Percentiles rank a stretch among this genome's conserved stretches.
phyloP scores from a whole-genome alignment of 1,284 basidiomycete species.

The Naganishia cerealis region DNA sequence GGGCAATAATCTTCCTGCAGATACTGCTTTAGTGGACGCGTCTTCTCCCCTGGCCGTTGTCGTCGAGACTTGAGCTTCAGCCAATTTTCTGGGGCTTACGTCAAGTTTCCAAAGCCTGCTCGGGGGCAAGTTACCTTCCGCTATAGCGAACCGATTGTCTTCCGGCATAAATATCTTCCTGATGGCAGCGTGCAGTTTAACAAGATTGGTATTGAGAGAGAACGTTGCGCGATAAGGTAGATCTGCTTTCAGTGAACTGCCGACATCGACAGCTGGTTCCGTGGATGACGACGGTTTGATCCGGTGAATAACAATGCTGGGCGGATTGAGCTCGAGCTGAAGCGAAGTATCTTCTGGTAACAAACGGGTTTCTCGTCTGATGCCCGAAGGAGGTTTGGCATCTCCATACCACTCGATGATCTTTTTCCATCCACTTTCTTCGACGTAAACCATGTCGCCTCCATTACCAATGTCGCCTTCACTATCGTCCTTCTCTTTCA shows the following conservation, averaged over 20 bases:
- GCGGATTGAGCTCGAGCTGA: slow-evolving; percentile 76
- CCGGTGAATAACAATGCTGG: slow-evolving; percentile 64
- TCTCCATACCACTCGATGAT: slow-evolving; percentile 74
- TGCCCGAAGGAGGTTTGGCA: slow-evolving; percentile 55
- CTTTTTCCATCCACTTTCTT: slow-evolving; percentile 68
- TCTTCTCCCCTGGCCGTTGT: slow-evolving; percentile 22
- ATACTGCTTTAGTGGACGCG: slow-evolving; percentile 1
- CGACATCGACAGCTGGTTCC: slow-evolving; percentile 4
- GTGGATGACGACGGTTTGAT: slow-evolving; percentile 42
- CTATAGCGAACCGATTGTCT: slow-evolving; percentile 15
- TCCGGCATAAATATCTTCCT: slow-evolving; percentile 24
- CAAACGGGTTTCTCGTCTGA: slow-evolving; percentile 23
- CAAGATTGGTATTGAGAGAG: slow-evolving; percentile 24
- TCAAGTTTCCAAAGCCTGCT: slow-evolving; percentile 33
- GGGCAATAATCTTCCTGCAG: slow-evolving; percentile 28
- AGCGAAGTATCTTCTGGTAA: slow-evolving; percentile 38
- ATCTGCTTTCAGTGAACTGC: not conserved
- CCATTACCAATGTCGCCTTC: slow-evolving; percentile 60
- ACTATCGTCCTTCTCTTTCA: slow-evolving; percentile 55
- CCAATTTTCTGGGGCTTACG: slow-evolving; percentile 21
- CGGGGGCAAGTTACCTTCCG: slow-evolving; percentile 4
- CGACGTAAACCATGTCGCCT: slow-evolving; percentile 75
- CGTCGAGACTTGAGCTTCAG: slow-evolving; percentile 20
- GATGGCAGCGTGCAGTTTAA: slow-evolving; percentile 39
- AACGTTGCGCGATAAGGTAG: slow-evolving; percentile 18